A percentile compares a stretch with the other conserved stretches of the same genome.
These are phyloP conservation scores for Yarrowia alimentaria DNA, from an alignment of 805 yeast species.

Conservation along the genomic window DNA sequence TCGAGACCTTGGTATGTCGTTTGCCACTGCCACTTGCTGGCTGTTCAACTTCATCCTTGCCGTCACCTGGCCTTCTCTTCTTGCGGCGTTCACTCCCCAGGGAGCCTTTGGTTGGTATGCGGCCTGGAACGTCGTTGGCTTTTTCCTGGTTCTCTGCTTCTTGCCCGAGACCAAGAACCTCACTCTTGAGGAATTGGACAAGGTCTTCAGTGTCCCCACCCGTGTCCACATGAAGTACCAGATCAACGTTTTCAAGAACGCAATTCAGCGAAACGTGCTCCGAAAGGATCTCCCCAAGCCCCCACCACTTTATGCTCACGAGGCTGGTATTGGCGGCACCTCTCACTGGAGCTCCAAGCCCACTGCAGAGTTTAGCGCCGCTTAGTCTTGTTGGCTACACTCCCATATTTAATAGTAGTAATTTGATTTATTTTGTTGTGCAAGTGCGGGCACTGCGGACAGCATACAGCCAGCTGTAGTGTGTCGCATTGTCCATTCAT, in stretches of 20 bases:
- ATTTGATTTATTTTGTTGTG: not conserved
- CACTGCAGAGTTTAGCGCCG: not conserved
- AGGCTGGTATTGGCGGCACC: not conserved
- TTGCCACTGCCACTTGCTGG: slow-evolving; percentile 63
- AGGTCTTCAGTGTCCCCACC: slow-evolving; percentile 60
- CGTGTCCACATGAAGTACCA: slow-evolving; percentile 54
- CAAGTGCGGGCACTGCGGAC: no score
- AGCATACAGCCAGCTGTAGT: no score
- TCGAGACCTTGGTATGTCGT: slow-evolving; percentile 76
- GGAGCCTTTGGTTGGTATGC: slow-evolving; percentile 92
- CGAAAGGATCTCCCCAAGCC: slow-evolving; percentile 30
- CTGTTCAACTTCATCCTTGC: slow-evolving; percentile 60
- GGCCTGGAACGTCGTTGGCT: slow-evolving; percentile 76
- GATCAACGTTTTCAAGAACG: slow-evolving; percentile 38
- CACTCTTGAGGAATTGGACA: slow-evolving; percentile 75
- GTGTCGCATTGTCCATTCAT: no score
- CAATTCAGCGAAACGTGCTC: slow-evolving; percentile 32
- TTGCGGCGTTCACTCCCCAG: slow-evolving; percentile 64
- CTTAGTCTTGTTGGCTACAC: not conserved
- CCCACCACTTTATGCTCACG: slow-evolving; percentile 26
- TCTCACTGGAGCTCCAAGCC: not conserved
- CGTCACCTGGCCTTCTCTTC: slow-evolving; percentile 75
- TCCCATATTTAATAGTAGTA: not conserved
- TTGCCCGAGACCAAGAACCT: slow-evolving; percentile 68
- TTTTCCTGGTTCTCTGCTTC: slow-evolving; percentile 54